These are phyloP conservation scores for Talaromyces sp. DNA, from an alignment of 2,329 filamentous ascomycete genomes.

Conservation along the genomic window DNA sequence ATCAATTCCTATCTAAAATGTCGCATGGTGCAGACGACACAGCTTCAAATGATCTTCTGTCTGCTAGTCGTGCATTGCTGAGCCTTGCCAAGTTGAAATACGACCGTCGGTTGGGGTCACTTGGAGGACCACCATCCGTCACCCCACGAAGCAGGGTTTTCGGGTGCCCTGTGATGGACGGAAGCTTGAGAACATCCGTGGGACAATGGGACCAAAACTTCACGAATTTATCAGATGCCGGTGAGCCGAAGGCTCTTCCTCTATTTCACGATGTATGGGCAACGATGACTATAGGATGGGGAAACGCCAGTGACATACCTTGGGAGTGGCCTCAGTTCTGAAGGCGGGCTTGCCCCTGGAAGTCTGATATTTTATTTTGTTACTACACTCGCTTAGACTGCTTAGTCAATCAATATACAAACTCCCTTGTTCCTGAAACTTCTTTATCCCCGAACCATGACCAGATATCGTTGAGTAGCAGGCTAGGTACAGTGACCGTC, in stretches of 20 bases:
- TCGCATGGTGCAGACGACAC: slow-evolving; percentile 4
- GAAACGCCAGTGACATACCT: not conserved
- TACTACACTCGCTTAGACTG: no score
- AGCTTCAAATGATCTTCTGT: slow-evolving; percentile 4
- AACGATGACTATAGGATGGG: not conserved
- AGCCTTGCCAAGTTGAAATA: slow-evolving; percentile 7
- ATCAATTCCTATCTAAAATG: slow-evolving; percentile 5
- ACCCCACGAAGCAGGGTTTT: not conserved
- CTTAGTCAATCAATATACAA: no score
- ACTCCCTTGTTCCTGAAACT: no score
- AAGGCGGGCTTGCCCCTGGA: no score
- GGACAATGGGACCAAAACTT: not conserved
- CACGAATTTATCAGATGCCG: not conserved
- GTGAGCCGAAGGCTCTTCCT: not conserved
- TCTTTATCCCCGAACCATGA: no score
- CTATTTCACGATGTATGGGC: slow-evolving; percentile 6
- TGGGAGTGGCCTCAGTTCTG: no score
- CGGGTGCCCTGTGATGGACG: slow-evolving; percentile 4
- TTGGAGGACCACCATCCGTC: not conserved
- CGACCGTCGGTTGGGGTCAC: slow-evolving; percentile 4
- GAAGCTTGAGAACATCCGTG: not conserved
- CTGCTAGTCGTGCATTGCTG: slow-evolving; percentile 3
- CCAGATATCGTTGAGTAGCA: no score
- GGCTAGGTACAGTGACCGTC: no score
- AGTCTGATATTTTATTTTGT: no score